Percentiles rank a stretch among this genome's conserved stretches.
Evolutionary conservation across 2,329 filamentous ascomycete genomes (phyloP).

Genomic region (Aureobasidium mangrovei): DNA sequence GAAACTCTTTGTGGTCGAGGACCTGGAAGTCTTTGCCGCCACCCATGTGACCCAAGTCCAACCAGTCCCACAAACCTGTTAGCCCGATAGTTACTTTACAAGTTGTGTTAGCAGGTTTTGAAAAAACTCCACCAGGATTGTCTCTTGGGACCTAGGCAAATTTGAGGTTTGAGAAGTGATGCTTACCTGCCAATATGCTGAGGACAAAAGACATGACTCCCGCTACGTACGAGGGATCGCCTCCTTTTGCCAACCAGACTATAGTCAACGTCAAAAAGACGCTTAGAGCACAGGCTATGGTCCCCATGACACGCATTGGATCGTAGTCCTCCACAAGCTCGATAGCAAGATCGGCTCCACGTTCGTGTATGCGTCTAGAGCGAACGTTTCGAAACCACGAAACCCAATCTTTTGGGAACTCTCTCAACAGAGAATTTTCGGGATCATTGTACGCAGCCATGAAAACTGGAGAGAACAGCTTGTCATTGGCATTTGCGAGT

Average conservation of each 20-base stretch:
- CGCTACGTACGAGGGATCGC: not conserved
- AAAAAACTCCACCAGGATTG: too few species aligned
- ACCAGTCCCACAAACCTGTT: slow-evolving; percentile 3
- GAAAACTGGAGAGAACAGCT: slow-evolving; percentile 5
- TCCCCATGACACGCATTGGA: not conserved
- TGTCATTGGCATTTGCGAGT: not conserved
- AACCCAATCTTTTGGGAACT: not conserved
- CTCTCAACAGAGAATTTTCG: not conserved
- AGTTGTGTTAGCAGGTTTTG: too few species aligned
- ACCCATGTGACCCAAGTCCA: slow-evolving; percentile 7
- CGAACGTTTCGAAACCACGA: not conserved
- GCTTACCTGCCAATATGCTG: not conserved
- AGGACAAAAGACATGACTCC: slow-evolving; percentile 10
- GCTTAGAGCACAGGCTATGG: not conserved
- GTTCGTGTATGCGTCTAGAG: not conserved
- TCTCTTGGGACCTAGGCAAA: not conserved
- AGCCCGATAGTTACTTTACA: not conserved
- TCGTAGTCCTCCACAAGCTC: not conserved
- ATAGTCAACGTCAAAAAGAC: not conserved
- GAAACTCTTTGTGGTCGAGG: not conserved
- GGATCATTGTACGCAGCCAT: slow-evolving; percentile 4
- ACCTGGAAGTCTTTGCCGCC: slow-evolving; percentile 2
- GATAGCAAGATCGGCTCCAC: not conserved
- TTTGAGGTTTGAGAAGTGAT: not conserved
- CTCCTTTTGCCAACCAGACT: not conserved